Base-by-base conservation (phyloP, 441 rosid genomes). In the Bruguiera hainesii region DNA sequence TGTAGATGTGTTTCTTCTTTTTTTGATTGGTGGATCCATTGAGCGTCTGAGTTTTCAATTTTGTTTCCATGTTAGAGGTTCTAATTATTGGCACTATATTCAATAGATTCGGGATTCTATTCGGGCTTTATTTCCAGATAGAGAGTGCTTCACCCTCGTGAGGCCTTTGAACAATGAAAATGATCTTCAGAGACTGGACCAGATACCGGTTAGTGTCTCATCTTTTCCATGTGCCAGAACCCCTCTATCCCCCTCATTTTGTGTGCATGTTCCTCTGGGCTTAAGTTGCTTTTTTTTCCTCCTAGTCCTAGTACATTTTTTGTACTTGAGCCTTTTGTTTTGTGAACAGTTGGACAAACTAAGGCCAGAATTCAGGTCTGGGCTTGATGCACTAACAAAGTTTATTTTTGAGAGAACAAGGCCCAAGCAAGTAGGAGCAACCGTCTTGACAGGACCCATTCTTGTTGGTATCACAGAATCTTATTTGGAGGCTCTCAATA, bases 341-440 rank as follows among this genome's bases (percentile, higher is more conserved):
- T 65, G 26, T 65, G 8, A 76, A 81, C 85, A 89, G 96, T 62
- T 88, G 77, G 85, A 84, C 55, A 81, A 73, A 76, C 71, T 86
- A 75, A 82, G 93, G 71, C 90, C 95, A 56, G 96, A 88, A 73
- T 91, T 91, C 50, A 84, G 79, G 65, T 69, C 87, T 56, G 95
- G 96, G 62, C 77, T 89, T 70, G 90, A 89, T 76, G 89, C 91
- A 59, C 81, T 92, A 61, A 84, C 91, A 65, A 92, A 78, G 79
- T 88, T 89, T 71, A 91, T 89, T 74, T 82, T 85, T 76, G 93
- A 89, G 95, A 89, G 90, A 81, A 93, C 98, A 49, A 88, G 98
- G 79, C 98, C 97, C 52, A 96, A 96, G 86, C 99, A 93, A 78
- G 74, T 92, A 15, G 99, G 94, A 68, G 88, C 96, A 72, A 90